Percentiles rank a stretch among this genome's conserved stretches.
These are phyloP conservation scores for Lotmaria passim DNA, from an alignment of 208 protist species.

Conservation along the genomic window DNA sequence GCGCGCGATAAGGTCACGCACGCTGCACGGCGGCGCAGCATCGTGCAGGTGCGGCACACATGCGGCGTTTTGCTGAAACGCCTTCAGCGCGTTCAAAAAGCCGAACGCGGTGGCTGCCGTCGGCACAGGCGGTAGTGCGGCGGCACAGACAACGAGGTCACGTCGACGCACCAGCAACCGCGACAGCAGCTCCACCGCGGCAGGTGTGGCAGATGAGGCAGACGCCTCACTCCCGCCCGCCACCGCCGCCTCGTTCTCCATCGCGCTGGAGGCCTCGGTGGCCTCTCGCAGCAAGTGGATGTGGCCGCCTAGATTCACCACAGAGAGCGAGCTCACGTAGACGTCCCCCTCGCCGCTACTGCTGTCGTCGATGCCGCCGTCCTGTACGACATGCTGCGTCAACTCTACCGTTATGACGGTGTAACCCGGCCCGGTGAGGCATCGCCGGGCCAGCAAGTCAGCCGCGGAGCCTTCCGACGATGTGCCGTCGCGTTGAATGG, in stretches of 20 bases:
- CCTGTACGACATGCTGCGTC: conserved; percentile 16
- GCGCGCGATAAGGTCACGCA: conserved; percentile 13
- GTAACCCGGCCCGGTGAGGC: conserved; percentile 20
- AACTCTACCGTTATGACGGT: conserved; percentile 23
- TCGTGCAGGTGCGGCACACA: background rate
- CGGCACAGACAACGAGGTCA: conserved; percentile 27
- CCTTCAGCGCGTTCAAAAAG: conserved; percentile 10
- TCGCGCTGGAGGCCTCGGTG: background rate
- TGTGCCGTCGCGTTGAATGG: background rate
- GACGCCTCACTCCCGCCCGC: background rate
- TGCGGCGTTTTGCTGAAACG: conserved; percentile 6
- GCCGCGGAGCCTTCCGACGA: background rate
- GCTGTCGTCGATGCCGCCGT: background rate
- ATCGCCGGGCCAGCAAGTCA: conserved; percentile 9
- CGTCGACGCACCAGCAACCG: conserved; percentile 17
- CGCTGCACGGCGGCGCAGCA: conserved; percentile 5
- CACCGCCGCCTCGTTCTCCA: background rate
- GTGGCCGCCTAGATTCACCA: conserved; percentile 30
- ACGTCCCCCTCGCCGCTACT: conserved; percentile 10
- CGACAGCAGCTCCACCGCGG: conserved; percentile 8
- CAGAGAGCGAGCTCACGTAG: conserved; percentile 18
- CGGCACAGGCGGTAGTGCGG: conserved; percentile 13
- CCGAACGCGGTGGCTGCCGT: conserved; percentile 8
- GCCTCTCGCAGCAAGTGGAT: conserved; percentile 15
- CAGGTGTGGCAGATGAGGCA: too few relatives aligned